Percentiles rank a stretch among this genome's conserved stretches.
phyloP scores from a whole-genome alignment of 1,139 yeast species.

The Torulaspora globosa region DNA sequence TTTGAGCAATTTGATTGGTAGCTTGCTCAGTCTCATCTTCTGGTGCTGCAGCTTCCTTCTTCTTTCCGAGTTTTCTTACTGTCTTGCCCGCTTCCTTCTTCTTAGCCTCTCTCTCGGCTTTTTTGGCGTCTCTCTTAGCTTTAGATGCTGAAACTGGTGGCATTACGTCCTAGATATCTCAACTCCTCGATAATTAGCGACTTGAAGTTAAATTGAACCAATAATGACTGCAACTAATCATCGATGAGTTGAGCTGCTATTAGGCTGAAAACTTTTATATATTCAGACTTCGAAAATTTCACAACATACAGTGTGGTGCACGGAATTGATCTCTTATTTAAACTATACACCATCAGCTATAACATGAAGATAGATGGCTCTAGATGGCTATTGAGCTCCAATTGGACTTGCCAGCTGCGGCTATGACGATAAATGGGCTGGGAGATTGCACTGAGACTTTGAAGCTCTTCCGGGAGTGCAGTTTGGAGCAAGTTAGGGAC shows the following conservation, averaged over 20 bases:
- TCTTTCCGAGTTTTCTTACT: slow-evolving; percentile 53
- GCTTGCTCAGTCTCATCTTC: slow-evolving; percentile 50
- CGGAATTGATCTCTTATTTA: slow-evolving; percentile 2
- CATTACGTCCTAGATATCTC: slow-evolving; percentile 21
- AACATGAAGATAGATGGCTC: background rate
- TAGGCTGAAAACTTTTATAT: slow-evolving; percentile 14
- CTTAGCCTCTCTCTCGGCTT: slow-evolving; percentile 95
- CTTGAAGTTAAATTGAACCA: background rate
- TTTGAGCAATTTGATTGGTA: slow-evolving; percentile 73
- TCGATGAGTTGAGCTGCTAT: slow-evolving; percentile 8
- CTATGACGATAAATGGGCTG: background rate
- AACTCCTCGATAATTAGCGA: background rate
- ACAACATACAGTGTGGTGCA: slow-evolving; percentile 11
- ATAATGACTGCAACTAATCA: background rate
- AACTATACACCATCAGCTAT: background rate
- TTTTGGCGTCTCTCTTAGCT: slow-evolving; percentile 95
- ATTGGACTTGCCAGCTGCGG: background rate
- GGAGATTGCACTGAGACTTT: slow-evolving; percentile 7
- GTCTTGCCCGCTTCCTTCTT: slow-evolving; percentile 72
- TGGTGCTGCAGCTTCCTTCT: slow-evolving; percentile 42
- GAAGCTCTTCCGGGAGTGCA: slow-evolving; percentile 16
- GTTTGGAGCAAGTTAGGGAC: slow-evolving; percentile 23
- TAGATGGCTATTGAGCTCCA: background rate
- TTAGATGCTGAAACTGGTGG: slow-evolving; percentile 71
- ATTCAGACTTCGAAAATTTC: slow-evolving; percentile 4